Percentiles rank a stretch among this genome's conserved stretches.
These are phyloP conservation scores for Verbascum thapsus DNA, from an alignment of 257 asterid species.

Conservation along the genomic window DNA sequence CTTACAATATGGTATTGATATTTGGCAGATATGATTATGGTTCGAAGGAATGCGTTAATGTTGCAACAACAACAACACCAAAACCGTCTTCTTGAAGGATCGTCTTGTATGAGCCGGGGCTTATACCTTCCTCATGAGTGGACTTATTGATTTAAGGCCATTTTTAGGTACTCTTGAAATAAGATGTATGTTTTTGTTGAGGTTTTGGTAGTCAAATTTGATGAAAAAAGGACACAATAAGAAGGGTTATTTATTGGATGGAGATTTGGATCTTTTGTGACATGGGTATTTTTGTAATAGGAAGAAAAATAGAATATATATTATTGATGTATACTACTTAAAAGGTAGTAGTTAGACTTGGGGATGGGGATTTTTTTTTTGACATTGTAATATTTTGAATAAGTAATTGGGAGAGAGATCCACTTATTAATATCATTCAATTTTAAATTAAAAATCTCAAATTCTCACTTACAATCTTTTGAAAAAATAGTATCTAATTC, in stretches of 20 bases:
- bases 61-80: slow-evolving; percentile 50
- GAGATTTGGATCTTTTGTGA: slow-evolving; percentile 19
- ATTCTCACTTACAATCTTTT: no score
- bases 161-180: slow-evolving; percentile 3
- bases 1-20: neutral
- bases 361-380: slow-evolving; percentile 17
- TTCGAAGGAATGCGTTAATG: slow-evolving; percentile 47
- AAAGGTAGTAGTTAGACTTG: slow-evolving; percentile 15
- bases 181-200: slow-evolving; percentile 24
- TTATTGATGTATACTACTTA: slow-evolving; percentile 1
- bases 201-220: no score
- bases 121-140: slow-evolving; percentile 39
- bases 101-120: slow-evolving; percentile 32
- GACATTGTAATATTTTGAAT: slow-evolving; percentile 28
- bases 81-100: slow-evolving; percentile 23
- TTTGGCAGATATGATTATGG: slow-evolving; percentile 46
- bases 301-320: slow-evolving; percentile 7
- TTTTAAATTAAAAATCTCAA: no score
- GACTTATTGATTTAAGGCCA: slow-evolving; percentile 30
- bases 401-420: slow-evolving; percentile 33
- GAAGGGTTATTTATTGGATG: no score
- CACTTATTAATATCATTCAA: no score
- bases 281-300: slow-evolving; percentile 24
- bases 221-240: slow-evolving; percentile 31
- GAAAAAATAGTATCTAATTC: no score